Conservation (phyloP, 2,329 filamentous ascomycete genomes). For the Fusarium devonianum region DNA sequence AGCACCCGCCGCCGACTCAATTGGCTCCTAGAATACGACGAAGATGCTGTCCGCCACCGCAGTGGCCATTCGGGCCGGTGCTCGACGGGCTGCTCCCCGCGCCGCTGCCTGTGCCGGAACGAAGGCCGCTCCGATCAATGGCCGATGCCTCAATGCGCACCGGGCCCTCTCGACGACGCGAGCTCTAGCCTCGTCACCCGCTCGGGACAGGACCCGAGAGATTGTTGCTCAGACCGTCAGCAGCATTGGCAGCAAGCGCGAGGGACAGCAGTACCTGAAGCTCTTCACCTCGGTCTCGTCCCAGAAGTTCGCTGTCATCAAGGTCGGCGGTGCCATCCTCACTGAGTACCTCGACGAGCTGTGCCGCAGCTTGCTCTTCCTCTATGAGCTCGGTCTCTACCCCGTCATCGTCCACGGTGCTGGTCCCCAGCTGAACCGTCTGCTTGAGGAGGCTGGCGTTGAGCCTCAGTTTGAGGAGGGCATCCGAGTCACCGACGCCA, state of each 20-base stretch:
- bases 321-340: slow-evolving; percentile 95
- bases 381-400: slow-evolving; percentile 93
- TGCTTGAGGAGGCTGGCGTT: slow-evolving; percentile 87
- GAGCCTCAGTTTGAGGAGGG: slow-evolving; percentile 97
- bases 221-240: slow-evolving; percentile 70
- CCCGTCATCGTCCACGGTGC: slow-evolving; percentile 96
- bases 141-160: slow-evolving; percentile 37
- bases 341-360: slow-evolving; percentile 93
- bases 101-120: slow-evolving; percentile 29
- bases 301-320: slow-evolving; percentile 97
- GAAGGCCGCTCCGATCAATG: slow-evolving; percentile 32
- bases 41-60: slow-evolving; percentile 55
- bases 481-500: slow-evolving; percentile 93
- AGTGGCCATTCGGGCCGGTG: slow-evolving; percentile 53
- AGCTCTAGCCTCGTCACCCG: slow-evolving; percentile 27
- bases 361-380: slow-evolving; percentile 85
- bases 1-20: slow-evolving; percentile 29
- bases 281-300: slow-evolving; percentile 97
- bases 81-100: slow-evolving; percentile 51
- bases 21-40: slow-evolving; percentile 28
- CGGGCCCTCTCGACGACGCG: slow-evolving; percentile 41
- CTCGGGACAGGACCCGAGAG: slow-evolving; percentile 45
- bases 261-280: slow-evolving; percentile 96
- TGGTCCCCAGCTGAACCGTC: slow-evolving; percentile 91
- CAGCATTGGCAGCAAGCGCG: slow-evolving; percentile 94